phyloP scores from a whole-genome alignment of 108 stramenopile species.

The Aureococcus anophagefferens region DNA sequence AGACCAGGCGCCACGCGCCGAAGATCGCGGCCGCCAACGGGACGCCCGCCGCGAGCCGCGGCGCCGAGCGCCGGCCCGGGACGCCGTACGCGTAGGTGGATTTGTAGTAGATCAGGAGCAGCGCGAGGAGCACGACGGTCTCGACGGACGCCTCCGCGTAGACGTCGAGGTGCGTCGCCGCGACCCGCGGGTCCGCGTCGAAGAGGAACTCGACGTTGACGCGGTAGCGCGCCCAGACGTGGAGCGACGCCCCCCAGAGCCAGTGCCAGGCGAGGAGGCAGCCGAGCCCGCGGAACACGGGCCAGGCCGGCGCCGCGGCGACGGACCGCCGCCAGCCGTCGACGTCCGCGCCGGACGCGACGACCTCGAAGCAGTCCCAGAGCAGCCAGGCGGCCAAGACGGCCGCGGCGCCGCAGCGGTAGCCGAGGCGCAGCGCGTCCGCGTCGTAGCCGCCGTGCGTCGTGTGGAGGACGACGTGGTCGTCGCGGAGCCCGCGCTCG shows the following conservation, averaged over 20 bases:
- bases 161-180: conserved; percentile 49
- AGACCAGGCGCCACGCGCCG: conserved; percentile 54
- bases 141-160: conserved; percentile 73
- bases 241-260: conserved; percentile 78
- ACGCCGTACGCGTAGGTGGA: too few relatives aligned
- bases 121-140: conserved; percentile 56
- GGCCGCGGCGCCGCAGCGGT: conserved; percentile 78
- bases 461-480: too few relatives aligned
- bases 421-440: conserved; percentile 35
- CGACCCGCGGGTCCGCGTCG: conserved; percentile 54
- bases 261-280: conserved; percentile 75
- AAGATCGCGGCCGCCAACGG: conserved; percentile 62
- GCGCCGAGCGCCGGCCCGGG: too few relatives aligned
- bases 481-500: too few relatives aligned
- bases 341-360: not conserved
- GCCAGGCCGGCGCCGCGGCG: conserved; percentile 68
- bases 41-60: too few relatives aligned
- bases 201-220: conserved; percentile 44
- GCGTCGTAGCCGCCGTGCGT: too few relatives aligned
- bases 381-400: conserved; percentile 79
- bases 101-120: conserved; percentile 67
- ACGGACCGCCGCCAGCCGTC: too few relatives aligned
- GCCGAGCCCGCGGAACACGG: conserved; percentile 78
- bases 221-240: conserved; percentile 69
- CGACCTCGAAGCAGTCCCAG: conserved; percentile 83